Percentiles rank a stretch among this genome's conserved stretches.
These are phyloP conservation scores for Globomyces sp. DNA, from an alignment of 371 early-diverging fungal genomes.

Conservation along the genomic window DNA sequence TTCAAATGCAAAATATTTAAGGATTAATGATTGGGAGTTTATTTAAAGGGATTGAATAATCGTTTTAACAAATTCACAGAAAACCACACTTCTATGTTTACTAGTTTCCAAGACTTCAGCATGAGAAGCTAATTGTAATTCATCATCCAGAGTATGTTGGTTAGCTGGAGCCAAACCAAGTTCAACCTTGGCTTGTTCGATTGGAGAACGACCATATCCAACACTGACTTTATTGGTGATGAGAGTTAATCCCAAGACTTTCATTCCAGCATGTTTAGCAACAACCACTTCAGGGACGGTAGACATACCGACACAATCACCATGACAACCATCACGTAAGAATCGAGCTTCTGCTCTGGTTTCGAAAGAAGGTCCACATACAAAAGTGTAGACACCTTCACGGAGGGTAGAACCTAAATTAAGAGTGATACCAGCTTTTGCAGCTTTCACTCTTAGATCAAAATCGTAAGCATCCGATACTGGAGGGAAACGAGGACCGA, in stretches of 20 bases:
- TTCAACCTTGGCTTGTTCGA: slow-evolving; percentile 35
- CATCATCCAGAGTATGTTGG: slow-evolving; percentile 33
- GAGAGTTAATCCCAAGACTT: slow-evolving; percentile 80
- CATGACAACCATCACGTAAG: slow-evolving; percentile 66
- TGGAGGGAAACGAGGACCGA: slow-evolving; percentile 93
- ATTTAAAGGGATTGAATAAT: slow-evolving; percentile 51
- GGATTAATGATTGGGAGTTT: slow-evolving; percentile 2
- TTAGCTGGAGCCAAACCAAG: slow-evolving; percentile 30
- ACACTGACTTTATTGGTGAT: slow-evolving; percentile 77
- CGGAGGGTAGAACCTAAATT: slow-evolving; percentile 27
- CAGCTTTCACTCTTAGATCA: slow-evolving; percentile 64
- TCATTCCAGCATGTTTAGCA: slow-evolving; percentile 87
- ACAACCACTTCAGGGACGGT: slow-evolving; percentile 95
- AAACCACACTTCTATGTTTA: slow-evolving; percentile 66
- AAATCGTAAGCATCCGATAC: slow-evolving; percentile 88
- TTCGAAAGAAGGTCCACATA: slow-evolving; percentile 88
- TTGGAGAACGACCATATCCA: slow-evolving; percentile 63
- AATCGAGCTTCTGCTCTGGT: slow-evolving; percentile 86
- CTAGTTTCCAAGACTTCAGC: slow-evolving; percentile 85
- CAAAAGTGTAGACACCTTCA: slow-evolving; percentile 86
- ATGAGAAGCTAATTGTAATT: slow-evolving; percentile 71
- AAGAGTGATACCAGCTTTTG: slow-evolving; percentile 29
- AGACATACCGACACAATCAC: slow-evolving; percentile 93
- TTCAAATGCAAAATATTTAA: not conserved
- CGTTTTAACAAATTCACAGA: slow-evolving; percentile 69